Base-by-base conservation (phyloP, 2,329 filamentous ascomycete species). In the Leptosphaerulina australis region DNA sequence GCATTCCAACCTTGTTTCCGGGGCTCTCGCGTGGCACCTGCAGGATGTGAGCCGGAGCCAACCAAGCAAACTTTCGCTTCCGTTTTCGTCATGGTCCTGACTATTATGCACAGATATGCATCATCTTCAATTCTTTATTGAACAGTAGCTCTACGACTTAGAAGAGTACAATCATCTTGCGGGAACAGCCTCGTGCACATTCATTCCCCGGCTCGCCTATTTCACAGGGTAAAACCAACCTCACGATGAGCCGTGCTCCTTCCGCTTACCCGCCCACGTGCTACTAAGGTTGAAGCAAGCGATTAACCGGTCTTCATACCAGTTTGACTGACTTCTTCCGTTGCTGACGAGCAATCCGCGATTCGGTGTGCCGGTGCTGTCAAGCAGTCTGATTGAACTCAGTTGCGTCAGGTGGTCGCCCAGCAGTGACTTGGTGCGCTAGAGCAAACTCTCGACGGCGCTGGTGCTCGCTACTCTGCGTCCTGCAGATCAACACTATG, bases 401-500 rank as follows among this genome's bases (percentile, higher is more conserved):
- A 39, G 22, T 20, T 47, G 50, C 38, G 38, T 53, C 50, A 47
- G 44, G 50, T 48, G 38, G 38, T 45, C 34, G 31, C 38, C 46
- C 46, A 44, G 28, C 21, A 38, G 26, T 38, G n/a, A 29, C 30
- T 10, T 40, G 26, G 22, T 31, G 49, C 52, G 50, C 58, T 56
- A 54, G 49, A 43, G 26, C 47, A 36, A 48, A 37, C 36, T 40
- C 34, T 50, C 38, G 31, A 35, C 43, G 41, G 39, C 46, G 49
- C 47, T 50, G 49, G 38, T 28, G 39, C 50, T 48, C 45, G 41
- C 41, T 39, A 40, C 29, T 44, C 36, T 49, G 45, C 29, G 39
- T 41, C 48, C 30, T 57, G 58, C 58, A 54, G 56, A 62, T 61
- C 58, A 41, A 56, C 45, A 41, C 35, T 15, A 56, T 50, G 41